phyloP scores from a whole-genome alignment of 2,329 filamentous ascomycete genomes.

The Sarocladium strictum region DNA sequence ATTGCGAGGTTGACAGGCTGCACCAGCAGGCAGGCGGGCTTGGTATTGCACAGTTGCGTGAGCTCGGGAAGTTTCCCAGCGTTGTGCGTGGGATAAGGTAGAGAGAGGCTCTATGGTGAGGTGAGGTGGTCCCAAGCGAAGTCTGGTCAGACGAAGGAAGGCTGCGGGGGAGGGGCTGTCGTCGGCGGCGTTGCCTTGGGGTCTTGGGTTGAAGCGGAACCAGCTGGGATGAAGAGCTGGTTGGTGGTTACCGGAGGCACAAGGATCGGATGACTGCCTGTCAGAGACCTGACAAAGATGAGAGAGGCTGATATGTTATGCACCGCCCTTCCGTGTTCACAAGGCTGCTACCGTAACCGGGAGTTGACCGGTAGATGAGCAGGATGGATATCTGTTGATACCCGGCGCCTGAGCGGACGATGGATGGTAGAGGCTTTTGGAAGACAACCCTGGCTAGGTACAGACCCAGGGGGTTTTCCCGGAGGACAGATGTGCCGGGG shows the following conservation, averaged over 20 bases:
- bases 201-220: neutral
- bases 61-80: neutral
- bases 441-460: neutral
- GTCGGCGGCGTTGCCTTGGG: neutral
- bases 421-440: neutral
- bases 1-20: neutral
- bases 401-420: no score
- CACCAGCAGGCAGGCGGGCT: neutral
- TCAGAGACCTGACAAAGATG: no score
- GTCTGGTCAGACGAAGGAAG: neutral
- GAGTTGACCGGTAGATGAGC: no score
- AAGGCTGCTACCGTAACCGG: neutral
- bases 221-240: neutral
- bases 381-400: no score
- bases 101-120: neutral
- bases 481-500: neutral
- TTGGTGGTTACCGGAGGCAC: neutral
- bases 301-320: no score
- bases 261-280: neutral
- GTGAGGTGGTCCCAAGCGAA: neutral
- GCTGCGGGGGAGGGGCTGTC: slow-evolving; percentile 3
- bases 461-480: neutral
- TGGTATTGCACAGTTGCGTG: no score
- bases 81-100: neutral
- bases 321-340: neutral